Base-by-base conservation (phyloP, 371 early-diverging fungal genomes). In the Coemansia sp. region DNA sequence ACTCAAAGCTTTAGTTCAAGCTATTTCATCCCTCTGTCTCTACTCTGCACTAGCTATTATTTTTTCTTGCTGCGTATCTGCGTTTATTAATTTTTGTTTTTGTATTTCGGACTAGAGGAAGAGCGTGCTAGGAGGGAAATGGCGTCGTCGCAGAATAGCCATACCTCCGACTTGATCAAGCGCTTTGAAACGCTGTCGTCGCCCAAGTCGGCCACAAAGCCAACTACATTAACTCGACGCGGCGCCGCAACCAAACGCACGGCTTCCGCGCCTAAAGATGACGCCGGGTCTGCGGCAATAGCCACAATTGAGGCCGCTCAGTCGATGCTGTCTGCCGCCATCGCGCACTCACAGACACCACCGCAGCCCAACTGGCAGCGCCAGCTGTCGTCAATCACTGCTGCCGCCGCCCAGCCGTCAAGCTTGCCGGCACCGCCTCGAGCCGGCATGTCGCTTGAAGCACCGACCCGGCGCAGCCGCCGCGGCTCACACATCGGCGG, bases 121-220 rank as follows among this genome's bases (percentile, higher is more conserved):
- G 26, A 26, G 26, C 26, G 26, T 26, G 26, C 26, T 26, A 26
- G 26, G 26, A 26, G 26, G 26, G 26, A 26, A 26, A n/a, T 53
- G 26, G 14, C 36, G 33, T 53, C 51, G 33, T 51, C 53, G 36
- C 53, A 51, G 14, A 57, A 61, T 36, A 41, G 53, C 11, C 55
- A 41, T 41, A 43, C 55, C 3, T 51, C 61, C 39, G 50, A 66
- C 60, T 52, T 60, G 41, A 52, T 60, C 10, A 60, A 60, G 60
- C 52, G 52, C 14, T 53, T 53, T 35, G 53, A 53, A 35, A 33
- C 14, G 16, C 34, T 53, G 53, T 53, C 53, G 36, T 11, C 36
- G 51, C 51, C 51, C 35, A 36, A 35, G 33, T 5, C 53, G 8
- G 16, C 36, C 14, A 36, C 36, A 34, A 53, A 53, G 20, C 53